phyloP scores from a whole-genome alignment of 192 early-diverging fungal species.

The Linnemannia zychae region DNA sequence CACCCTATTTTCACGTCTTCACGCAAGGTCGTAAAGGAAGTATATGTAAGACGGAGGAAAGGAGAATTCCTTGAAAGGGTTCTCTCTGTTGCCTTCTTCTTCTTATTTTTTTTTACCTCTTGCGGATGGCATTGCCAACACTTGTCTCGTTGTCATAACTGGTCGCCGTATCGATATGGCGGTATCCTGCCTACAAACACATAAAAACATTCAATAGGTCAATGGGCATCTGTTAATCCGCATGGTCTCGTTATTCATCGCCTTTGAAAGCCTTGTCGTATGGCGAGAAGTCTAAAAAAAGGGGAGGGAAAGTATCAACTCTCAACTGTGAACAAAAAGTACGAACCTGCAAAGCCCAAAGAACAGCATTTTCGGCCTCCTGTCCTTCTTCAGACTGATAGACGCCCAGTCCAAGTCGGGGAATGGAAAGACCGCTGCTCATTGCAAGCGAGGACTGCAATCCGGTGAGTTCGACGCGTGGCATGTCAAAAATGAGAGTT shows the following conservation, averaged over 20 bases:
- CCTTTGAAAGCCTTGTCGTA: too few species aligned
- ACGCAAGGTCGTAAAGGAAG: too few species aligned
- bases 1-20: too few species aligned
- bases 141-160: conserved; percentile 60
- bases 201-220: too few species aligned
- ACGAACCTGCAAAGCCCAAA: conserved; percentile 57
- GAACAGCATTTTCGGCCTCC: conserved; percentile 54
- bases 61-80: not conserved
- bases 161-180: conserved; percentile 69
- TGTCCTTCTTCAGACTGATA: conserved; percentile 47
- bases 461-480: conserved; percentile 22
- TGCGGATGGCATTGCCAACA: conserved; percentile 61
- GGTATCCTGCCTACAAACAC: conserved; percentile 66
- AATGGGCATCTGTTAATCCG: too few species aligned
- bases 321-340: too few species aligned
- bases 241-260: too few species aligned
- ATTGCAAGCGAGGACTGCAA: conserved; percentile 26
- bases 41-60: too few species aligned
- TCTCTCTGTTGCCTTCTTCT: not conserved
- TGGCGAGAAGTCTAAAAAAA: not conserved
- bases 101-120: conserved; percentile 48
- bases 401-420: conserved; percentile 59
- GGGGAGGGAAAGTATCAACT: too few species aligned
- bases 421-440: conserved; percentile 28
- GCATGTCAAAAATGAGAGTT: not conserved